phyloP scores from a whole-genome alignment of 2,329 filamentous ascomycete genomes.

The Tolypocladium tropicale region DNA sequence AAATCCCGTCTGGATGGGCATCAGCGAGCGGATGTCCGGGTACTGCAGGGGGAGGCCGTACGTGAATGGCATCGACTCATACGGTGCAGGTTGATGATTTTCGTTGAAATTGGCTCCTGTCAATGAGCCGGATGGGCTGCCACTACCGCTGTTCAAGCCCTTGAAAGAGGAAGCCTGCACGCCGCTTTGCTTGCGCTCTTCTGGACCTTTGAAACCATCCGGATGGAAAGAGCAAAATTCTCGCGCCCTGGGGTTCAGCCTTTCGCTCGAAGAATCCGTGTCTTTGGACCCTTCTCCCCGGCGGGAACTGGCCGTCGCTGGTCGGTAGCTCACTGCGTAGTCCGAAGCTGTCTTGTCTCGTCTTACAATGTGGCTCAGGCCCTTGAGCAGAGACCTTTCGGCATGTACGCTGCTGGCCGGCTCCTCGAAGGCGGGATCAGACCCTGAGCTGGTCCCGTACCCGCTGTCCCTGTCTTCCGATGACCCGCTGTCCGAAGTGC shows the following conservation, averaged over 20 bases:
- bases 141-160: not conserved
- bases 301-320: not conserved
- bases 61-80: not conserved
- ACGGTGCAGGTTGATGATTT: not conserved
- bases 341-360: slow-evolving; percentile 8
- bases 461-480: not conserved
- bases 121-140: not conserved
- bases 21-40: not conserved
- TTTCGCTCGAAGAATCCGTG: not conserved
- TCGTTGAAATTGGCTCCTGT: not conserved
- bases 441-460: not conserved
- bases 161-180: not conserved
- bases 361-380: not conserved
- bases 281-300: not conserved
- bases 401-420: not conserved
- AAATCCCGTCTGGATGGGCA: not conserved
- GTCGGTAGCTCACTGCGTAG: slow-evolving; percentile 1
- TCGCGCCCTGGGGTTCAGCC: slow-evolving; percentile 9
- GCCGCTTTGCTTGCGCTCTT: not conserved
- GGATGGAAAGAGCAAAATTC: slow-evolving; percentile 7
- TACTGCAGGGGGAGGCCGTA: not conserved
- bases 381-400: not conserved
- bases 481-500: not conserved
- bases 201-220: too few relatives aligned
- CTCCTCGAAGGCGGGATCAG: not conserved